A percentile compares a stretch with the other conserved stretches of the same genome.
phyloP scores from a whole-genome alignment of 306 rosid genomes.

The Ochetophila trinervis region DNA sequence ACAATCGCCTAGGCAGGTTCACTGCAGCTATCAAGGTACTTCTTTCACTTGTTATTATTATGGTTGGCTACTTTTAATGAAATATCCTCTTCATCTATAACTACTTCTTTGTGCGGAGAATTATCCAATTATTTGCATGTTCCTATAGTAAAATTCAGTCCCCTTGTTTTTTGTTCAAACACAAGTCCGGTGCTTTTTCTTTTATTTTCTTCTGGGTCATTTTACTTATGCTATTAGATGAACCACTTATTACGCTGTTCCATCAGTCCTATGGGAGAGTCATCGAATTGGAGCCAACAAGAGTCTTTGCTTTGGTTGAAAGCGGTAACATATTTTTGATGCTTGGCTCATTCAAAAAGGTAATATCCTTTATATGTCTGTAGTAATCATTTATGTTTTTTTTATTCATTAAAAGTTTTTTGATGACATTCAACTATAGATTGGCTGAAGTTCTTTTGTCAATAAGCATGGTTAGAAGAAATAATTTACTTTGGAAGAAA shows the following conservation, averaged over 20 bases:
- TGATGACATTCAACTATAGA: neutral
- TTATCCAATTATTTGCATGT: too few relatives aligned
- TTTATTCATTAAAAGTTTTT: constrained; percentile 12
- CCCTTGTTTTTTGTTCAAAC: too few relatives aligned
- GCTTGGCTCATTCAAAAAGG: constrained; percentile 75
- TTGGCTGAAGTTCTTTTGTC: neutral
- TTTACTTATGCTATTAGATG: constrained; percentile 7
- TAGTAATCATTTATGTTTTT: neutral
- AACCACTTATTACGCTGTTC: constrained; percentile 26
- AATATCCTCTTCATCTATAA: too few relatives aligned
- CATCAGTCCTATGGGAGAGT: constrained; percentile 86
- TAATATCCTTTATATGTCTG: constrained; percentile 23
- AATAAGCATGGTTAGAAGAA: too few relatives aligned
- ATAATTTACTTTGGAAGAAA: too few relatives aligned
- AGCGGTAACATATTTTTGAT: constrained; percentile 74
- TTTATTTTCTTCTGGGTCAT: constrained; percentile 1
- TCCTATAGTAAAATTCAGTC: too few relatives aligned
- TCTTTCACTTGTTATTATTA: neutral
- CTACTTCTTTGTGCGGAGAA: too few relatives aligned
- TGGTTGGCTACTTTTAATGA: neutral
- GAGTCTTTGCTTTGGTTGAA: constrained; percentile 70
- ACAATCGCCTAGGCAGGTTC: constrained; percentile 84
- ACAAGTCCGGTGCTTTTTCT: too few relatives aligned
- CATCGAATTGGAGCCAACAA: constrained; percentile 61
- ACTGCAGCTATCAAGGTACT: constrained; percentile 87